phyloP scores from a whole-genome alignment of 331 rosid genomes.

The Spiraea crenata region DNA sequence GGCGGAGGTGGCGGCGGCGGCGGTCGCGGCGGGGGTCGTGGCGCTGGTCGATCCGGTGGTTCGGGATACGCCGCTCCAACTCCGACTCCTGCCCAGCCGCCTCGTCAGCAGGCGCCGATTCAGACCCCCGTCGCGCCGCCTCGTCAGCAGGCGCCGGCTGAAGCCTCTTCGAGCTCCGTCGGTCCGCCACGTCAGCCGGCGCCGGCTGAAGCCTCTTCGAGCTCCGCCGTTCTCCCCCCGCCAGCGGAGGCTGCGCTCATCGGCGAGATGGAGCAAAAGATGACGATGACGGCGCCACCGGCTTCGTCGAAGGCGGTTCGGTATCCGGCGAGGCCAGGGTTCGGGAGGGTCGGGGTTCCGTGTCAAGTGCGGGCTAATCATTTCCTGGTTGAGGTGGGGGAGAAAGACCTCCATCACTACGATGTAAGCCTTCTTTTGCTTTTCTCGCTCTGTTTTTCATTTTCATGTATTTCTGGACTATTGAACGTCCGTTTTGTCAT shows the following conservation, averaged over 20 bases:
- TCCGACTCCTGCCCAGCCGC: background rate
- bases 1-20: background rate
- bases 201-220: conserved; percentile 3
- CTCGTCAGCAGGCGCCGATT: conserved; percentile 1
- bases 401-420: conserved; percentile 48
- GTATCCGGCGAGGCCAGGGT: conserved; percentile 46
- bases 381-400: conserved; percentile 39
- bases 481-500: background rate
- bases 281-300: conserved; percentile 25
- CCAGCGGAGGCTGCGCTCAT: conserved; percentile 4
- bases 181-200: conserved; percentile 5
- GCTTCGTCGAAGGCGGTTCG: conserved; percentile 39
- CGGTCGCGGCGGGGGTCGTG: background rate
- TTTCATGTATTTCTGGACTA: background rate
- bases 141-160: background rate
- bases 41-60: background rate
- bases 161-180: background rate
- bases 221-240: background rate
- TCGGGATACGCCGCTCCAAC: background rate
- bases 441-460: background rate
- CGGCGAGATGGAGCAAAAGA: background rate
- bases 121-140: background rate
- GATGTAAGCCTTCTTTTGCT: conserved; percentile 46
- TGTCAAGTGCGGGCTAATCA: conserved; percentile 55
- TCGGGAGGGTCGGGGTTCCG: conserved; percentile 35